These are phyloP conservation scores for Talaromyces thailandensis DNA, from an alignment of 495 filamentous ascomycete genomes.

Conservation along the genomic window DNA sequence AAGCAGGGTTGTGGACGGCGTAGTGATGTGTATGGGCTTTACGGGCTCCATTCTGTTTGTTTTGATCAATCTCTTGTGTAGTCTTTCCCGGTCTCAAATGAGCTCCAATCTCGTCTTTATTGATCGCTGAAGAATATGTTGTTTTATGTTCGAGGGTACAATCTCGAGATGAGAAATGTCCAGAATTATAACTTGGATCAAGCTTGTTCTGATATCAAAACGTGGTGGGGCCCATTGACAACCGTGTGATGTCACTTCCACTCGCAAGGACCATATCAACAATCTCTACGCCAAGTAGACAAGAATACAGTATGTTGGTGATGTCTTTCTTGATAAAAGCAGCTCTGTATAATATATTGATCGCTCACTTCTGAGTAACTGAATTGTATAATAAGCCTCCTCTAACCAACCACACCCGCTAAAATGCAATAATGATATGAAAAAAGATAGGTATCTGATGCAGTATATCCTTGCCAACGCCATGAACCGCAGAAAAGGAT, in stretches of 20 bases:
- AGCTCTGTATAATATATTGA: background rate
- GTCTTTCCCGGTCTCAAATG: background rate
- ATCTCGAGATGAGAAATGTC: background rate
- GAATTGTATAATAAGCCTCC: background rate
- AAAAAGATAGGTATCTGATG: constrained; percentile 3
- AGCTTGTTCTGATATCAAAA: constrained; percentile 4
- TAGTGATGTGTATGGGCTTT: constrained; percentile 40
- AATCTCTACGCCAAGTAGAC: background rate
- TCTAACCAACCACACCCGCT: constrained; percentile 4
- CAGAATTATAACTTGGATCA: background rate
- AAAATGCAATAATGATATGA: constrained; percentile 5
- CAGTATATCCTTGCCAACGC: constrained; percentile 2
- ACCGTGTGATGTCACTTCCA: constrained; percentile 33
- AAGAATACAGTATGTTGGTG: no score
- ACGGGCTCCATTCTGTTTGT: constrained; percentile 11
- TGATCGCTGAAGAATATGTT: background rate
- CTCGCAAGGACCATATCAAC: constrained; percentile 3
- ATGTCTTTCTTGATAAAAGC: background rate
- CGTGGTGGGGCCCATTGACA: constrained; percentile 11
- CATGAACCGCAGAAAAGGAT: background rate
- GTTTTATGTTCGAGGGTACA: background rate
- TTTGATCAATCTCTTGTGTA: background rate
- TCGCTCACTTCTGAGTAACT: background rate
- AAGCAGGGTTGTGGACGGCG: constrained; percentile 63
- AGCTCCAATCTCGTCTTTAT: no score